Percentiles rank a stretch among this genome's conserved stretches.
These are phyloP conservation scores for Trifolium repens DNA, from an alignment of 306 rosid species.

Conservation along the genomic window DNA sequence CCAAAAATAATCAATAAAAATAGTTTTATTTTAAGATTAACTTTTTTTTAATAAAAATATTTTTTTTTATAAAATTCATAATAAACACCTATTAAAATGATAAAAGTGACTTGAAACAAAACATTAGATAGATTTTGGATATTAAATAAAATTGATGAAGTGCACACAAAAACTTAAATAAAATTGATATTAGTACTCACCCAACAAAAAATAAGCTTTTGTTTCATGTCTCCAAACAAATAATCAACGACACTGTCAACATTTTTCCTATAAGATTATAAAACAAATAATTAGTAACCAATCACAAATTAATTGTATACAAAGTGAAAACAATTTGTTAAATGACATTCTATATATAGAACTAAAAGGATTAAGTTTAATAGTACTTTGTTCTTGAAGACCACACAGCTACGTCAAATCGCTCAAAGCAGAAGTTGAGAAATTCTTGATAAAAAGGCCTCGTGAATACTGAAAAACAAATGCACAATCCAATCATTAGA, in stretches of 20 bases:
- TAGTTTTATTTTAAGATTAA: too few relatives aligned
- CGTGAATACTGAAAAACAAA: slow-evolving; percentile 67
- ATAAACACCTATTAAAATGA: too few relatives aligned
- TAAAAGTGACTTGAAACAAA: too few relatives aligned
- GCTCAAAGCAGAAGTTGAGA: slow-evolving; percentile 82
- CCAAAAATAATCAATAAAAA: too few relatives aligned
- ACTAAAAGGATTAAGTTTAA: slow-evolving; percentile 38
- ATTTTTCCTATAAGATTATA: slow-evolving; percentile 60
- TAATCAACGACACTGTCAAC: slow-evolving; percentile 47
- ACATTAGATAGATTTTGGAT: too few relatives aligned
- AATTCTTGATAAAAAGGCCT: slow-evolving; percentile 80
- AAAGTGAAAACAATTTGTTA: neutral
- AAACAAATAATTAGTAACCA: neutral
- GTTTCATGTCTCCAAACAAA: slow-evolving; percentile 72
- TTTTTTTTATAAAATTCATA: too few relatives aligned
- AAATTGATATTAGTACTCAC: slow-evolving; percentile 45
- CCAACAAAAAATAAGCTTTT: slow-evolving; percentile 78
- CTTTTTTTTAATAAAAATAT: too few relatives aligned
- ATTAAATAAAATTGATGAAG: too few relatives aligned
- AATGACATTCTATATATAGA: neutral
- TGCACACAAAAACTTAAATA: too few relatives aligned
- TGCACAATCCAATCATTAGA: slow-evolving; percentile 34
- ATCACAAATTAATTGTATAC: neutral
- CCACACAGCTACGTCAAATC: slow-evolving; percentile 90
- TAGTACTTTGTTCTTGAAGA: slow-evolving; percentile 80